These are phyloP conservation scores for Quercus lobata DNA, from an alignment of 331 rosid genomes.

Conservation along the genomic window DNA sequence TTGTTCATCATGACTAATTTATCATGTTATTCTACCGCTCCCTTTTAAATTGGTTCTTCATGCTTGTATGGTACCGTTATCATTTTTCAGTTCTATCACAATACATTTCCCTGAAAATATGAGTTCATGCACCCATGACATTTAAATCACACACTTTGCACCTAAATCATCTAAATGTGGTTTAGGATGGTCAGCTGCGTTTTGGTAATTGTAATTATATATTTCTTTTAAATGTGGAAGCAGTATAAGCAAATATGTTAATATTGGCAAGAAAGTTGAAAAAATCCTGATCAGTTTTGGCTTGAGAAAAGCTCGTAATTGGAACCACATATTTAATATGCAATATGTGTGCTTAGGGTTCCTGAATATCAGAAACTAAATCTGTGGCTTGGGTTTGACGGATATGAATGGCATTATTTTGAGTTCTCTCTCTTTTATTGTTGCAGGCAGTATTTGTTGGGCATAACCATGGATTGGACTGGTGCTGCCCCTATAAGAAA, in stretches of 20 bases:
- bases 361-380: background rate
- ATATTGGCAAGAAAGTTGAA: background rate
- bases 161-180: background rate
- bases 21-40: too few species aligned
- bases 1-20: too few species aligned
- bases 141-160: background rate
- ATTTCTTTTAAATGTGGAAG: background rate
- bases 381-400: background rate
- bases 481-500: constrained; percentile 77
- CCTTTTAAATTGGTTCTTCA: background rate
- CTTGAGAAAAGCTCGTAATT: background rate
- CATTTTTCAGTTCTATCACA: background rate
- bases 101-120: background rate
- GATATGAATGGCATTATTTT: background rate
- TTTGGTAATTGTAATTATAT: background rate
- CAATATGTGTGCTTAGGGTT: background rate
- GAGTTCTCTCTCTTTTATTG: background rate
- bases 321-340: background rate
- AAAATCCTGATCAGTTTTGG: background rate
- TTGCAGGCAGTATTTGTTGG: constrained; percentile 88
- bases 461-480: constrained; percentile 88
- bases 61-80: background rate
- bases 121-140: background rate
- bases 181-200: background rate
- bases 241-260: background rate